A percentile compares a stretch with the other conserved stretches of the same genome.
Conservation (phyloP, 371 early-diverging fungal genomes). For the Phascolomyces articulosus region DNA sequence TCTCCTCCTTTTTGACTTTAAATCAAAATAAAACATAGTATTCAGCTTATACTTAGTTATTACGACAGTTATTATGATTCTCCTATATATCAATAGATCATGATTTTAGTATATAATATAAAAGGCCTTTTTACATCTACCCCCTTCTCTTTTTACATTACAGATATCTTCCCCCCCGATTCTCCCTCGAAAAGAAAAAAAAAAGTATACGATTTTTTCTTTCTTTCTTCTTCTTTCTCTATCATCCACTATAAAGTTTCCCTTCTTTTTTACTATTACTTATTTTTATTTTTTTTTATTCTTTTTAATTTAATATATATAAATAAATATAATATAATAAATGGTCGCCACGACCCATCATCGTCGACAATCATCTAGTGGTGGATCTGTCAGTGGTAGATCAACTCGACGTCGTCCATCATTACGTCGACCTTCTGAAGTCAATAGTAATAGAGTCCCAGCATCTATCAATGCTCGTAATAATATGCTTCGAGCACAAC, state of each 20-base stretch:
- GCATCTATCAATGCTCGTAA: background rate
- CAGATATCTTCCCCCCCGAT: no score
- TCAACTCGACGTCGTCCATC: slow-evolving; percentile 11
- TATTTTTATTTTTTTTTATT: background rate
- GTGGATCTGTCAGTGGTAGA: background rate
- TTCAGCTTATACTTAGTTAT: no score
- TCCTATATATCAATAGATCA: no score
- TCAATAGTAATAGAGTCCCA: background rate
- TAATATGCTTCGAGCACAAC: slow-evolving; percentile 3
- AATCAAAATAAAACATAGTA: background rate
- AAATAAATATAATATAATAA: background rate
- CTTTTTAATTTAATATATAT: background rate
- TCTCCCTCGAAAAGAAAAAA: no score
- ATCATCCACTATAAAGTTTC: background rate
- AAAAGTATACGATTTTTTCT: background rate
- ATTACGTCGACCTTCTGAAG: slow-evolving; percentile 12
- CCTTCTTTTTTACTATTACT: background rate
- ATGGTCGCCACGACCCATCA: slow-evolving; percentile 9
- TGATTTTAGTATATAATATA: no score
- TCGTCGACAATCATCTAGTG: background rate
- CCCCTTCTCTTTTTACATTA: background rate
- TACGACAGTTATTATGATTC: no score
- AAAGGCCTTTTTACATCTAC: background rate
- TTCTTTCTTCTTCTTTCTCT: background rate
- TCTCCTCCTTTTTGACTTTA: background rate